Evolutionary conservation across 192 early-diverging fungal genomes (phyloP), one percentile per base, ranked within the genome.

Genomic region (Pilaira anomala): DNA sequence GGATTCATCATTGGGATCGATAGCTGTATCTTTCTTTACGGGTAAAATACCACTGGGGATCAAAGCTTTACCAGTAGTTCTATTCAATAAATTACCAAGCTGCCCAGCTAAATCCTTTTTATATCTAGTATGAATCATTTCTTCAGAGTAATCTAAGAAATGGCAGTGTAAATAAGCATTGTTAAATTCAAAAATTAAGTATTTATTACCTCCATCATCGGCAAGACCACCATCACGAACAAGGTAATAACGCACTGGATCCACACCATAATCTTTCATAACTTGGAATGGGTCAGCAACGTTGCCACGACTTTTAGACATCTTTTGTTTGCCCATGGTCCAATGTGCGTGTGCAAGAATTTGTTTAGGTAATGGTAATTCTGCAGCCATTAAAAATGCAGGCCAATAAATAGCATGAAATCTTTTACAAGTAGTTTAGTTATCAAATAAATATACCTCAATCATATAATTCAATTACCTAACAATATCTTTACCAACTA

Each of bases 401-500:
- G 96, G 96, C 96, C 96, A 98, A 72, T 92, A 98, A 14, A 98
- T 88, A 1, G 93, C 93, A 69, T 98, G 96, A 75, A 98, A 98
- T 60, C 89, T 85, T 18, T 16, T 3, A 7, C 6, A 50, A 42
- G 21, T 19, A 3, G 9, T n/a, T 8, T 48, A 21, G 36, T 7
- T 14, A 52, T 28, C 18, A 19, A 11, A 11, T 33, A 73, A 3
- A 30, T 29, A n/a, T 14, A 13, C 11, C 14, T 53, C n/a, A 25
- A 25, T 5, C 19, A 26, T 26, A 12, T 40, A 66, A 13, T 8
- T 25, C 1, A 28, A 48, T 18, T 68, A 83, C 75, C 90, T 89
- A 24, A 95, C 54, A 78, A 98, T 98, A 62, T 98, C 96, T 66
- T 98, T 96, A 45, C 96, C 96, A 1, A 98, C 85, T 1, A 98